Percentiles rank a stretch among this genome's conserved stretches.
Conservation (phyloP, 2,329 filamentous ascomycete genomes). For the Pseudocercospora musae region DNA sequence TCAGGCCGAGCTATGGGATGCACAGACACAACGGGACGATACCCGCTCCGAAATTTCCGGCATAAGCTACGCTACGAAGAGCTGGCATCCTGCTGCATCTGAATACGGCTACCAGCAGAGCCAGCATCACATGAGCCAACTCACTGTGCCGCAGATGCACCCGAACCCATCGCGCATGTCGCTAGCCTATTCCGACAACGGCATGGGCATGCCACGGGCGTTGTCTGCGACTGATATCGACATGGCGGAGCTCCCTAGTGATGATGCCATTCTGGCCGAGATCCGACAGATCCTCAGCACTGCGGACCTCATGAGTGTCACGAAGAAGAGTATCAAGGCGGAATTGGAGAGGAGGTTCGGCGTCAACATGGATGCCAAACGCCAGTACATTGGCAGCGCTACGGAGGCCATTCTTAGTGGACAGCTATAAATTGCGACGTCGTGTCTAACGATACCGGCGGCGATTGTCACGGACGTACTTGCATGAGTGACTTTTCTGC, state of each 20-base stretch:
- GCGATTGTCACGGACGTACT: not conserved
- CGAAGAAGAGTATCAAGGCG: constrained; percentile 95
- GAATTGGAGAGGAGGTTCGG: constrained; percentile 91
- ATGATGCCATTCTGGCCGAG: constrained; percentile 87
- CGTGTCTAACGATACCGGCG: not conserved
- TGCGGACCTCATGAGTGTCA: constrained; percentile 94
- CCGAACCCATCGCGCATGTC: constrained; percentile 66
- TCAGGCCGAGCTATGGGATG: constrained; percentile 95
- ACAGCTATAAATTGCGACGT: constrained; percentile 33
- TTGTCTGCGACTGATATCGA: constrained; percentile 59
- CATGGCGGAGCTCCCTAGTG: constrained; percentile 61
- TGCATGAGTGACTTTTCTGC: not conserved
- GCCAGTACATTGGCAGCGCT: constrained; percentile 71
- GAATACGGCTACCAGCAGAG: constrained; percentile 62
- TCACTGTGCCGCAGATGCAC: constrained; percentile 49
- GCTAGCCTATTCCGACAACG: constrained; percentile 66
- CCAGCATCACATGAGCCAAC: constrained; percentile 57
- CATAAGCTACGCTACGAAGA: constrained; percentile 89
- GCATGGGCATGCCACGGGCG: constrained; percentile 25
- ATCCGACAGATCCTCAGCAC: constrained; percentile 90
- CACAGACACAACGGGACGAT: constrained; percentile 79
- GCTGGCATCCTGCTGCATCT: constrained; percentile 53
- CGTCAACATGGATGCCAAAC: constrained; percentile 78
- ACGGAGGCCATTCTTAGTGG: constrained; percentile 43
- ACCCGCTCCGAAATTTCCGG: constrained; percentile 84